Base-by-base conservation (phyloP, 2,329 filamentous ascomycete genomes). In the Lizonia empirigonia region DNA sequence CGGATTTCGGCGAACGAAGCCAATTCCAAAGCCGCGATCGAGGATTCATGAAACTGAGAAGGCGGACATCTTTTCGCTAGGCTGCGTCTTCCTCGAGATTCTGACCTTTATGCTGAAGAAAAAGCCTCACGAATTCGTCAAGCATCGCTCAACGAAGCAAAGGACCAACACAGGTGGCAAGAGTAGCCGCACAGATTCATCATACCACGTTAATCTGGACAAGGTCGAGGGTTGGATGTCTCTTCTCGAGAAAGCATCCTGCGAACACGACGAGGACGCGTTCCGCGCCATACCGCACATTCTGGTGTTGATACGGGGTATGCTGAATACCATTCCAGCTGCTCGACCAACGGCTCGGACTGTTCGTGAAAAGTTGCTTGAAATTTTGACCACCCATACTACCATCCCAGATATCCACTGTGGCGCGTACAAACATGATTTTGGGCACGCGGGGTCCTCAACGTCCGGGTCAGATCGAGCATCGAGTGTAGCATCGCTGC, bases 41-140 rank as follows among this genome's bases (percentile, higher is more conserved):
- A 63, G 58, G 8, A 59, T 59, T 7, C 61, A 73, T 32, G 70
- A 76, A 16, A 72, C 69, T 10, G 67, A 68, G 52, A 78, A 75
- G 63, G 83, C 85, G 35, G 89, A 91, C 66, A 77, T 91, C 16
- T 92, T 88, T 72, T 89, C 87, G 3, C 77, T 91, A 1, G 88
- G 84, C 8, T 89, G 87, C 68, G 80, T 91, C 42, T 88, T 88
- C 53, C 76, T 91, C 13, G 88, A 92, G 57, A 80, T 91, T 23
- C 67, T 91, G 16, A 85, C 85, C 18, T 85, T 89, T 63, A 76
- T 89, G 50, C 72, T 90, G 53, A 89, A 89, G 68, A 85, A 86
- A 59, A 83, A 85, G 44, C 79, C 83, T 1, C 80, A 82, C 40
- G 82, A 85, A 20, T 90, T 91, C 64, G 77, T 83, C 26, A 79